Percentiles rank a stretch among this genome's conserved stretches.
phyloP scores from a whole-genome alignment of 768 basidiomycete genomes.

The Coprinellus aureogranulatus region DNA sequence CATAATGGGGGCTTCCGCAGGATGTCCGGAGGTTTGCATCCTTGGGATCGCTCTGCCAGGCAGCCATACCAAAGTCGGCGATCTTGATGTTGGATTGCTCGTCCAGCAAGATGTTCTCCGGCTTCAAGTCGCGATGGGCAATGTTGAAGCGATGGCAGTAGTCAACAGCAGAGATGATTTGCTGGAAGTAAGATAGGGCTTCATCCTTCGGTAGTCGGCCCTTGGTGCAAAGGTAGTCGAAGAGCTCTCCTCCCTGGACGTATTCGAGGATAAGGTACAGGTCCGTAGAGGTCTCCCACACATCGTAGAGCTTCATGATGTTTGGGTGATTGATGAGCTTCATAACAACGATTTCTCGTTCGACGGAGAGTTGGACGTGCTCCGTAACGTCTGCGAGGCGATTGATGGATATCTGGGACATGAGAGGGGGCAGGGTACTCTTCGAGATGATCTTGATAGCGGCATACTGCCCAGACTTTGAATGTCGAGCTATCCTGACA shows the following conservation, averaged over 20 bases:
- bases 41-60: conserved; percentile 66
- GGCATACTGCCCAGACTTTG: conserved; percentile 84
- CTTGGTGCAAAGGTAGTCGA: conserved; percentile 83
- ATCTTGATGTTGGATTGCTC: conserved; percentile 85
- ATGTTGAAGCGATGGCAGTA: conserved; percentile 95
- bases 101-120: conserved; percentile 89
- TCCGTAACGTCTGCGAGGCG: conserved; percentile 73
- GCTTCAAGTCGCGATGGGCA: conserved; percentile 91
- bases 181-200: conserved; percentile 85
- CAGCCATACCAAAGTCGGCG: conserved; percentile 97
- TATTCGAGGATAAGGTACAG: conserved; percentile 94
- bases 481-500: conserved; percentile 84
- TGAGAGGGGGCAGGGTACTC: conserved; percentile 41
- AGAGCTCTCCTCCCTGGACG: conserved; percentile 91
- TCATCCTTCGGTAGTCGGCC: conserved; percentile 70
- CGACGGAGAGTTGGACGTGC: conserved; percentile 74
- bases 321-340: conserved; percentile 96
- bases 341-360: conserved; percentile 96
- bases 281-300: conserved; percentile 91
- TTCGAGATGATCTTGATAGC: conserved; percentile 95
- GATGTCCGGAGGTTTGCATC: conserved; percentile 68
- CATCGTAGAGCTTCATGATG: conserved; percentile 91
- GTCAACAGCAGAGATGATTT: conserved; percentile 87
- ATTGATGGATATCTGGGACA: conserved; percentile 65
- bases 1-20: conserved; percentile 94